phyloP scores from a whole-genome alignment of 2,329 filamentous ascomycete species.

The Alternaria triticina region DNA sequence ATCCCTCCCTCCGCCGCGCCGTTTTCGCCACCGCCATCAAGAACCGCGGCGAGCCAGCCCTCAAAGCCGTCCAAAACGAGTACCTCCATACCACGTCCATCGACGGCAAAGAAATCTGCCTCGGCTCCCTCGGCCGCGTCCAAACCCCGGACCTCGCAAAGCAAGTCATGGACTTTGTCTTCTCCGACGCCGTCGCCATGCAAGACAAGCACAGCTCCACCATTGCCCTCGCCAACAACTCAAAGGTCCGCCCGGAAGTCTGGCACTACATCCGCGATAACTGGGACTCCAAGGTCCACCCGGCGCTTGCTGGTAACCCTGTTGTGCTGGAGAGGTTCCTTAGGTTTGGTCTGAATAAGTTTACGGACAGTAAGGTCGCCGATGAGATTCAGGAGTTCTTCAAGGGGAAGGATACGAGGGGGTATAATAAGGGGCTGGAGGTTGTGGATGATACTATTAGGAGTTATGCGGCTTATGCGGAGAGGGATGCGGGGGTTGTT shows the following conservation, averaged over 20 bases:
- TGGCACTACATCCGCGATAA: constrained; percentile 88
- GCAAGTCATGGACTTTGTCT: constrained; percentile 73
- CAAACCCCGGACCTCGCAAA: constrained; percentile 72
- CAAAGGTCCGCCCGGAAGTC: constrained; percentile 72
- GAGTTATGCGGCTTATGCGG: constrained; percentile 80
- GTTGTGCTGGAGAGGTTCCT: constrained; percentile 91
- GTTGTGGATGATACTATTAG: constrained; percentile 86
- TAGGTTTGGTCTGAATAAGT: constrained; percentile 77
- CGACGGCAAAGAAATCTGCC: constrained; percentile 87
- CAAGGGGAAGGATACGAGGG: constrained; percentile 80
- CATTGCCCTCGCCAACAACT: constrained; percentile 74
- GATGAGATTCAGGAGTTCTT: constrained; percentile 87
- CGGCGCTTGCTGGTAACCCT: constrained; percentile 78
- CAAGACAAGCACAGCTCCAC: constrained; percentile 88
- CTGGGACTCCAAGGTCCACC: constrained; percentile 72
- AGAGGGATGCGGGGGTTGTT: constrained; percentile 74
- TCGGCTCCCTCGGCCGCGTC: constrained; percentile 76
- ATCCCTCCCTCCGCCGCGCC: constrained; percentile 79
- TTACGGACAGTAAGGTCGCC: constrained; percentile 71
- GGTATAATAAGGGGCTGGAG: constrained; percentile 83
- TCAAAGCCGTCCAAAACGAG: constrained; percentile 79
- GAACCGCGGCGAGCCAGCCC: constrained; percentile 73
- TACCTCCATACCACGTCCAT: constrained; percentile 83
- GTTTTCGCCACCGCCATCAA: constrained; percentile 82
- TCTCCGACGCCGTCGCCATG: constrained; percentile 81